These are phyloP conservation scores for Sanghuangporus weigelae DNA, from an alignment of 1,284 basidiomycete genomes.

Conservation along the genomic window DNA sequence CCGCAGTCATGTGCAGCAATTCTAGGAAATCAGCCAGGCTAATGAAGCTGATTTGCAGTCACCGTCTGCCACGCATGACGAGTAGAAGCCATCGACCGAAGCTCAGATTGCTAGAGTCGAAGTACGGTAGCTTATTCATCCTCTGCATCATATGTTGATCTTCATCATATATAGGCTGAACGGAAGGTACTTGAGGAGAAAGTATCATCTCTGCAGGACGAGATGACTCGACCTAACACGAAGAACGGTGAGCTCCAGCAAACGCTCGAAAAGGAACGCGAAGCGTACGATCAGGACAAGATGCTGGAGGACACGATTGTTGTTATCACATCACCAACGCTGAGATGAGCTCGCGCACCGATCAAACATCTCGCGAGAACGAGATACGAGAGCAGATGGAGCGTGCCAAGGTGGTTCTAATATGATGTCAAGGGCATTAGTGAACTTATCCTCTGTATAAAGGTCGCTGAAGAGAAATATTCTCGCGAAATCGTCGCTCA, in stretches of 20 bases:
- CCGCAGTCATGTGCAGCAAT: slow-evolving; percentile 72
- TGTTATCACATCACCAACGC: slow-evolving; percentile 67
- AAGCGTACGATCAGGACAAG: slow-evolving; percentile 69
- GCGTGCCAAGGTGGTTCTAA: slow-evolving; percentile 53
- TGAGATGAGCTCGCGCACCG: slow-evolving; percentile 58
- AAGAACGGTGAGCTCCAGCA: slow-evolving; percentile 58
- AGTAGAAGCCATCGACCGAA: slow-evolving; percentile 70
- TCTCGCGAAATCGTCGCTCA: slow-evolving; percentile 77
- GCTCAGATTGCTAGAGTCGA: slow-evolving; percentile 59
- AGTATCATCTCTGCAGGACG: slow-evolving; percentile 49
- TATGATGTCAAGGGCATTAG: background rate
- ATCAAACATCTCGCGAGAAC: slow-evolving; percentile 56
- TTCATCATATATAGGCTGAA: slow-evolving; percentile 48
- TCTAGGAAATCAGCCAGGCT: slow-evolving; percentile 77
- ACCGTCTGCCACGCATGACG: slow-evolving; percentile 69
- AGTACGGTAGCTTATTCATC: slow-evolving; percentile 35
- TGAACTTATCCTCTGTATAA: slow-evolving; percentile 9
- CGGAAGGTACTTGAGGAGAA: slow-evolving; percentile 60
- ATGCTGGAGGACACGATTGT: slow-evolving; percentile 72
- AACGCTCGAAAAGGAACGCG: slow-evolving; percentile 59
- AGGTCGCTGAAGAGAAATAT: slow-evolving; percentile 80
- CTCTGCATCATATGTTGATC: slow-evolving; percentile 1
- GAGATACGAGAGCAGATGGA: slow-evolving; percentile 63
- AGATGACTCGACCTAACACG: slow-evolving; percentile 46
- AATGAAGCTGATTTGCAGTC: slow-evolving; percentile 72